Evolutionary conservation across 108 stramenopile species (phyloP).

Genomic region (Asterionellopsis glacialis): DNA sequence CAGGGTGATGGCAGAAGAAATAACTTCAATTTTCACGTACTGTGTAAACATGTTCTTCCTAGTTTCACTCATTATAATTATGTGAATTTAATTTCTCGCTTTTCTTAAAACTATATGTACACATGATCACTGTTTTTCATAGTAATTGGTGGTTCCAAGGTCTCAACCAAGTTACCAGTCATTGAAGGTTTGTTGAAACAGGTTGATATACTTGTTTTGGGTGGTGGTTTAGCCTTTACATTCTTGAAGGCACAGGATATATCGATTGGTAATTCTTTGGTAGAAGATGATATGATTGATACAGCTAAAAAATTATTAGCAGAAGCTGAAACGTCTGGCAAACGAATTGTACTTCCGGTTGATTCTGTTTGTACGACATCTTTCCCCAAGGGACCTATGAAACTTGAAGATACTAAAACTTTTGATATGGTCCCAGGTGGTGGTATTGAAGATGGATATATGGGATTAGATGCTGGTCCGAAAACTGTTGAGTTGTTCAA

Average conservation of each 20-base stretch:
- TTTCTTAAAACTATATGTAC: too few relatives aligned
- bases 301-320: slow-evolving; percentile 73
- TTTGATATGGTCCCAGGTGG: slow-evolving; percentile 48
- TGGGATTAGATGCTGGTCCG: slow-evolving; percentile 97
- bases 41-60: too few relatives aligned
- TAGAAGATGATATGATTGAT: slow-evolving; percentile 91
- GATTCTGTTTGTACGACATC: slow-evolving; percentile 84
- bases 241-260: slow-evolving; percentile 91
- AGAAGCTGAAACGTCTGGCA: slow-evolving; percentile 60
- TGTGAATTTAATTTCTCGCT: too few relatives aligned
- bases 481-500: slow-evolving; percentile 63
- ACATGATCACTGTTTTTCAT: slow-evolving; percentile 9
- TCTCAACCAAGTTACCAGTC: slow-evolving; percentile 93
- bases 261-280: slow-evolving; percentile 69
- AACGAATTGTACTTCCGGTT: slow-evolving; percentile 76
- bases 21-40: neutral
- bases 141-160: slow-evolving; percentile 98
- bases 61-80: too few relatives aligned
- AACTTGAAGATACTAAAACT: slow-evolving; percentile 55
- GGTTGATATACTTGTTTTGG: slow-evolving; percentile 86
- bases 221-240: slow-evolving; percentile 97
- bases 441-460: slow-evolving; percentile 90
- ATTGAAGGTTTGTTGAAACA: slow-evolving; percentile 87
- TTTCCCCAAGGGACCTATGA: slow-evolving; percentile 53
- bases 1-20: slow-evolving; percentile 40